These are phyloP conservation scores for Fusarium algeriense DNA, from an alignment of 2,329 filamentous ascomycete species.

Conservation along the genomic window DNA sequence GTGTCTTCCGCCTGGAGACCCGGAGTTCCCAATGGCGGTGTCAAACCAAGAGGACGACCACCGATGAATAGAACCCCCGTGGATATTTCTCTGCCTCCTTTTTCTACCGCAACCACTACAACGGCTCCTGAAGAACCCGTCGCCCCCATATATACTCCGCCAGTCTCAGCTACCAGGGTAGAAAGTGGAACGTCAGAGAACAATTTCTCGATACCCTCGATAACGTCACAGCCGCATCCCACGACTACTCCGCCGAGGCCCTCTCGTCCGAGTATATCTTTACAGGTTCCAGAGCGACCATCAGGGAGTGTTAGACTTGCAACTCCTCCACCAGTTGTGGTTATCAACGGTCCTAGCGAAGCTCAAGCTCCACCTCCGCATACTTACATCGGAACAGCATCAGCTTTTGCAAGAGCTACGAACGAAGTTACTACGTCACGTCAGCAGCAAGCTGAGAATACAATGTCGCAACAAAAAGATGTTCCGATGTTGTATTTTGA, in stretches of 20 bases:
- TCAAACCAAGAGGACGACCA: constrained; percentile 83
- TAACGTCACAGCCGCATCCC: constrained; percentile 29
- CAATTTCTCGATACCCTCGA: constrained; percentile 15
- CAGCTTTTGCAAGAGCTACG: constrained; percentile 39
- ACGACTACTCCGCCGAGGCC: constrained; percentile 42
- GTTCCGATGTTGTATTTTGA: constrained; percentile 53
- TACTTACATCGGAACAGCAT: constrained; percentile 11
- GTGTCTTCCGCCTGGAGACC: constrained; percentile 92
- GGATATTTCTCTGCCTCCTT: constrained; percentile 60
- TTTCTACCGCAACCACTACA: constrained; percentile 21
- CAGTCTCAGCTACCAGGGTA: constrained; percentile 7
- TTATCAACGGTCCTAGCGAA: constrained; percentile 36
- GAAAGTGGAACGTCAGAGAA: constrained; percentile 9
- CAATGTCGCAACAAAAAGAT: constrained; percentile 21
- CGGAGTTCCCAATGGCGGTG: constrained; percentile 69
- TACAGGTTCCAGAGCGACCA: constrained; percentile 63
- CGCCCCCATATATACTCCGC: constrained; percentile 13
- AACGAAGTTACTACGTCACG: constrained; percentile 28
- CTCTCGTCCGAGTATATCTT: constrained; percentile 55
- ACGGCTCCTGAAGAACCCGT: constrained; percentile 22
- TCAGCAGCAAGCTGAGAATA: constrained; percentile 11
- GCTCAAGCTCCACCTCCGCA: background rate
- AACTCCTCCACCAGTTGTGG: constrained; percentile 62
- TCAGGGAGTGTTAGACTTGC: constrained; percentile 72
- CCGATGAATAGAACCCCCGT: constrained; percentile 73